A percentile compares a stretch with the other conserved stretches of the same genome.
phyloP scores from a whole-genome alignment of 192 early-diverging fungal species.

The Chytriomyces sp. region DNA sequence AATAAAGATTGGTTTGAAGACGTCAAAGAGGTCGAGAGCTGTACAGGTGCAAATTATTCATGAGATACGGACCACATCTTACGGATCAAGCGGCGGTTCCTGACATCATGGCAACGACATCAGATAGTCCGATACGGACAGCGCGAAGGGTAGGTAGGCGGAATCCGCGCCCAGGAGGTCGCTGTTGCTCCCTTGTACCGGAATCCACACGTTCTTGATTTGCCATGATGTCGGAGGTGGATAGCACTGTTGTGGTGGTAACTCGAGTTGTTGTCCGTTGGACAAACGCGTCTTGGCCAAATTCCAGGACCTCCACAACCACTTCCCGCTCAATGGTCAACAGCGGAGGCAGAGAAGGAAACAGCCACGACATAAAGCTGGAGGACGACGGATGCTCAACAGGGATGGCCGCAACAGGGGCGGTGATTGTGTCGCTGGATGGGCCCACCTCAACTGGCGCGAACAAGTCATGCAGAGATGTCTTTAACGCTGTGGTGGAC shows the following conservation, averaged over 20 bases:
- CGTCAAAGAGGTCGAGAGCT: too few relatives aligned
- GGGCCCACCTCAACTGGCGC: slow-evolving; percentile 15
- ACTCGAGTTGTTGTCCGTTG: neutral
- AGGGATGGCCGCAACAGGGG: neutral
- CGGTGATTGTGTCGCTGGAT: neutral
- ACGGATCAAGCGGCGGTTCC: neutral
- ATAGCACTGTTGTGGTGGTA: neutral
- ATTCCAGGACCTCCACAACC: slow-evolving; percentile 21
- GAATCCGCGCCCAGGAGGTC: too few relatives aligned
- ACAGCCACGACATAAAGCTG: slow-evolving; percentile 20
- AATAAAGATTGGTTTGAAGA: too few relatives aligned
- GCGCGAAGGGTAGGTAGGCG: slow-evolving; percentile 5
- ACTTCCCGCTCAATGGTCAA: slow-evolving; percentile 24
- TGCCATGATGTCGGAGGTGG: neutral
- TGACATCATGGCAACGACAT: neutral
- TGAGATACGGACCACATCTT: too few relatives aligned
- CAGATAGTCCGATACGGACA: slow-evolving; percentile 18
- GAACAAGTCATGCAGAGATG: slow-evolving; percentile 28
- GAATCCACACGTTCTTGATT: neutral
- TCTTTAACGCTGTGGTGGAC: neutral
- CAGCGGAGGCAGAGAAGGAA: slow-evolving; percentile 16
- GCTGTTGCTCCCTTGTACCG: neutral
- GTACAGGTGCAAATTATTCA: too few relatives aligned
- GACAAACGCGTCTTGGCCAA: slow-evolving; percentile 7
- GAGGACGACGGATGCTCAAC: slow-evolving; percentile 22